Evolutionary conservation across 2,329 filamentous ascomycete genomes (phyloP).

Genomic region (Triangularia setosa): DNA sequence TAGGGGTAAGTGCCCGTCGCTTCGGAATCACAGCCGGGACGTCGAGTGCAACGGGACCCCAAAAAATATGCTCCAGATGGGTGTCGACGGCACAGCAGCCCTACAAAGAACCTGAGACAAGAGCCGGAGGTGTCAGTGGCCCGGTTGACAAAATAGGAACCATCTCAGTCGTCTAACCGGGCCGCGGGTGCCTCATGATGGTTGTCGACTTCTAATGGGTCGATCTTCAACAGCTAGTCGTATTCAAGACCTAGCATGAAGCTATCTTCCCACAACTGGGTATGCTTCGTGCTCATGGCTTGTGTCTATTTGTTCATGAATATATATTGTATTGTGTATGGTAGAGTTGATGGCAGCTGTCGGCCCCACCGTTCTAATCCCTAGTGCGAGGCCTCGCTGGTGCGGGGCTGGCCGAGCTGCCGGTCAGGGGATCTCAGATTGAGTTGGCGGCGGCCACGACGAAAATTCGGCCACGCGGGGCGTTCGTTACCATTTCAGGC

Average conservation of each 20-base stretch:
- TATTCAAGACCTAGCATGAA: too few species aligned
- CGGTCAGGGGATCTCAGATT: not conserved
- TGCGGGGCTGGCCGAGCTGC: conserved; percentile 2
- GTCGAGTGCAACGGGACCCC: not conserved
- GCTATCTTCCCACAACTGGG: too few species aligned
- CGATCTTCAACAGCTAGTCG: not conserved
- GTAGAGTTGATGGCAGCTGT: not conserved
- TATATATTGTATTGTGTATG: too few species aligned
- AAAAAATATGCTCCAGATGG: not conserved
- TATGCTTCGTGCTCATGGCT: too few species aligned
- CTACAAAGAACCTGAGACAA: not conserved
- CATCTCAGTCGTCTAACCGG: not conserved
- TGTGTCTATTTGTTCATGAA: too few species aligned
- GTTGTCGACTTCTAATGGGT: not conserved
- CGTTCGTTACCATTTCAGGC: conserved; percentile 17
- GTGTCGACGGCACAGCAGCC: not conserved
- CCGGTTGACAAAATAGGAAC: not conserved
- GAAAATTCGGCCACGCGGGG: conserved; percentile 18
- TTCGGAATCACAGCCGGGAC: not conserved
- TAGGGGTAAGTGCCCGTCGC: not conserved
- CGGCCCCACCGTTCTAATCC: not conserved
- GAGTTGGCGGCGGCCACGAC: conserved; percentile 14
- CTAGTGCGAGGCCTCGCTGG: not conserved
- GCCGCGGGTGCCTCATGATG: not conserved
- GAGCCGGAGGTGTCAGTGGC: not conserved